A percentile compares a stretch with the other conserved stretches of the same genome.
phyloP scores from a whole-genome alignment of 768 basidiomycete species.

The Chiua virens region DNA sequence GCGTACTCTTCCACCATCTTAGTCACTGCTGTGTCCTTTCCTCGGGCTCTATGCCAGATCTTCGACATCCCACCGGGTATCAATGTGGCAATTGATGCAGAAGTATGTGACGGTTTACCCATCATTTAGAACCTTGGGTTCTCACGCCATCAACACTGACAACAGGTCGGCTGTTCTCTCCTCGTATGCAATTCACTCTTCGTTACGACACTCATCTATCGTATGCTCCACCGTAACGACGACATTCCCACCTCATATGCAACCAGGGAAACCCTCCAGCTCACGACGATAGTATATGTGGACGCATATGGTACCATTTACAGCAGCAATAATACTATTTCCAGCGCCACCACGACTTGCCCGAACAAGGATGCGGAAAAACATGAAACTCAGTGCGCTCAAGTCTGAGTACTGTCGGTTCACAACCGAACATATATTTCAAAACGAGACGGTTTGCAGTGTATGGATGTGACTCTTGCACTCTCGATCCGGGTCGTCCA shows the following conservation, averaged over 20 bases:
- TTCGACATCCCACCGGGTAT: background rate
- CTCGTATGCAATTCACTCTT: conserved; percentile 16
- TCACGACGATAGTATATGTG: conserved; percentile 14
- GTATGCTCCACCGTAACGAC: background rate
- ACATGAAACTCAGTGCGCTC: background rate
- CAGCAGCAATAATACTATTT: background rate
- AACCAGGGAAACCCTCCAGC: background rate
- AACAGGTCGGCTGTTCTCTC: conserved; percentile 16
- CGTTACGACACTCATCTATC: conserved; percentile 7
- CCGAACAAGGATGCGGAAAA: background rate
- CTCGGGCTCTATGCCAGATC: conserved; percentile 10
- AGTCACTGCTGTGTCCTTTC: conserved; percentile 3
- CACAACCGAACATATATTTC: background rate
- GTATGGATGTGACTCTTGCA: no score
- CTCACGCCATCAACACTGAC: conserved; percentile 6
- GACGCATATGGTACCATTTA: background rate
- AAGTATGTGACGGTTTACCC: conserved; percentile 5
- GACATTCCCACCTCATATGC: background rate
- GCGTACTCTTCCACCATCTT: conserved; percentile 8
- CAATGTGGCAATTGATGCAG: conserved; percentile 9
- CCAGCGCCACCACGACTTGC: background rate
- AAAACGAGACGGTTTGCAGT: background rate
- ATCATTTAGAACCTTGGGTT: background rate
- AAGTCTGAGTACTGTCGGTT: background rate
- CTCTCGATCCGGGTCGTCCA: no score